Percentiles rank a stretch among this genome's conserved stretches.
These are phyloP conservation scores for Macrophomina tecta DNA, from an alignment of 2,329 filamentous ascomycete genomes.

Conservation along the genomic window DNA sequence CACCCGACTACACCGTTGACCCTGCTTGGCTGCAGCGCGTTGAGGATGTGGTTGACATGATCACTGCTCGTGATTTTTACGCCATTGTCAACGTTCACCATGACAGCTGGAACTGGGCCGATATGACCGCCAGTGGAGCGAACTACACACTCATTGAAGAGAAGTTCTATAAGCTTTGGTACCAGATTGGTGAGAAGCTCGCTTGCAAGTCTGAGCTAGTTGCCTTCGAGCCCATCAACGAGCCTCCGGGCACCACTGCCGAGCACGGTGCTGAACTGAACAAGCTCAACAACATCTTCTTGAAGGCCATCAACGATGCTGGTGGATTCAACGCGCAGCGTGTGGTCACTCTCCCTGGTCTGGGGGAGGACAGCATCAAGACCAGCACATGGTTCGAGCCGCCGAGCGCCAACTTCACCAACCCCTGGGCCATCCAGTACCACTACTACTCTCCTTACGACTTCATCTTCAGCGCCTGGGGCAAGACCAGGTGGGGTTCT, in stretches of 20 bases:
- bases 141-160: constrained; percentile 62
- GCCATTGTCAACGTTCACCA: constrained; percentile 66
- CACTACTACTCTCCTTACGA: constrained; percentile 65
- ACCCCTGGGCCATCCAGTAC: constrained; percentile 66
- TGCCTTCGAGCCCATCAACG: constrained; percentile 66
- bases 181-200: constrained; percentile 62
- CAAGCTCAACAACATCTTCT: constrained; percentile 63
- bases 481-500: constrained; percentile 66
- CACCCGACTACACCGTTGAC: constrained; percentile 62
- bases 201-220: constrained; percentile 61
- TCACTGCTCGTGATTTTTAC: constrained; percentile 57
- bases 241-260: constrained; percentile 60
- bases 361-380: constrained; percentile 58
- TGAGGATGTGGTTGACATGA: constrained; percentile 63
- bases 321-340: constrained; percentile 63
- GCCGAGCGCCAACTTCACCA: constrained; percentile 51
- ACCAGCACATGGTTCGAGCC: constrained; percentile 63
- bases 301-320: constrained; percentile 59
- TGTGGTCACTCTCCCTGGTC: constrained; percentile 63
- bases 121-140: constrained; percentile 53
- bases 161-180: constrained; percentile 62
- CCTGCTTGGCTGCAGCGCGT: constrained; percentile 63
- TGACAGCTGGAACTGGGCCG: constrained; percentile 65
- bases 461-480: constrained; percentile 57
- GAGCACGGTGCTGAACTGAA: constrained; percentile 60